These are phyloP conservation scores for Nematocida displodere DNA, from an alignment of 371 early-diverging fungal genomes.

Conservation along the genomic window DNA sequence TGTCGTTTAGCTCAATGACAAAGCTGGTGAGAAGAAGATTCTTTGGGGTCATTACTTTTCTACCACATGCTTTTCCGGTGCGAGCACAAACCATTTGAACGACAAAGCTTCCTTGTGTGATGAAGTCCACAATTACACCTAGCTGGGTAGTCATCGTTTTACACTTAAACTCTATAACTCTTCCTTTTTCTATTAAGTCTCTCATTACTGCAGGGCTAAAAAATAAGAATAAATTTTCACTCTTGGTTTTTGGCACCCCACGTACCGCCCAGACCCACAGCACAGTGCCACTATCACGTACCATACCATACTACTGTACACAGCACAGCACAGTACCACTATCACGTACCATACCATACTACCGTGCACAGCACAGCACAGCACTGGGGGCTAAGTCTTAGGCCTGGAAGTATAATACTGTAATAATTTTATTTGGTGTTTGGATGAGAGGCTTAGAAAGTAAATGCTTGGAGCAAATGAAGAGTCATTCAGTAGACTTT, in stretches of 20 bases:
- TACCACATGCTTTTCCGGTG: slow-evolving; percentile 38
- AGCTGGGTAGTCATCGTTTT: slow-evolving; percentile 5
- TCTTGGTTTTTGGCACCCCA: too few relatives aligned
- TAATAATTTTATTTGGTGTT: too few relatives aligned
- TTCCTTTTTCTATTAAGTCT: slow-evolving; percentile 51
- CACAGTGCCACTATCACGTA: too few relatives aligned
- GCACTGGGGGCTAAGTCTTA: too few relatives aligned
- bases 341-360: too few relatives aligned
- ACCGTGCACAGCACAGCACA: too few relatives aligned
- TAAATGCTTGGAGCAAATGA: slow-evolving; percentile 8
- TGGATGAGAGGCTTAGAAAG: slow-evolving; percentile 22
- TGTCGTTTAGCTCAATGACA: slow-evolving; percentile 31
- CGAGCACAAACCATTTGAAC: slow-evolving; percentile 33
- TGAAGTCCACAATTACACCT: slow-evolving; percentile 48
- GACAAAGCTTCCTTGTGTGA: slow-evolving; percentile 28
- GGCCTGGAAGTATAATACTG: too few relatives aligned
- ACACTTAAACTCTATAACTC: slow-evolving; percentile 52
- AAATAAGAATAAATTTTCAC: slow-evolving; percentile 15
- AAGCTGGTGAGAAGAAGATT: slow-evolving; percentile 11
- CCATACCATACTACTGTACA: too few relatives aligned
- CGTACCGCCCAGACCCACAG: too few relatives aligned
- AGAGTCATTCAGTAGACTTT: neutral
- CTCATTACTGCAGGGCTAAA: slow-evolving; percentile 51
- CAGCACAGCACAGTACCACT: too few relatives aligned
- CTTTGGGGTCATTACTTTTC: slow-evolving; percentile 28